Evolutionary conservation across 306 rosid species (phyloP).

Genomic region (Prunus padus): DNA sequence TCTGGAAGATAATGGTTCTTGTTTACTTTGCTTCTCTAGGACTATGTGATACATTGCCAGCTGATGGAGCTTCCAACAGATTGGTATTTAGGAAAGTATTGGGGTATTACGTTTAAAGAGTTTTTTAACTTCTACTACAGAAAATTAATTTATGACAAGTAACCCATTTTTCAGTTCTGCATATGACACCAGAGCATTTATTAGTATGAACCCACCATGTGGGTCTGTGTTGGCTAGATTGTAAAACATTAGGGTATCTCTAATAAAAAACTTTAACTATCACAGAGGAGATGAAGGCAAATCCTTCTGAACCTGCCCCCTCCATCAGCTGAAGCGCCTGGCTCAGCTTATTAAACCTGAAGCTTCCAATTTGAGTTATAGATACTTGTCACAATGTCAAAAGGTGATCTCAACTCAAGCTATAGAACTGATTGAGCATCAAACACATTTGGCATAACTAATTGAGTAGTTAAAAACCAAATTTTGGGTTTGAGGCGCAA

Average conservation of each 20-base stretch:
- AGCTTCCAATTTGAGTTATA: neutral
- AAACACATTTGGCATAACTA: neutral
- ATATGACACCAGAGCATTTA: neutral
- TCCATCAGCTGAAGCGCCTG: neutral
- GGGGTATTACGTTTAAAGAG: neutral
- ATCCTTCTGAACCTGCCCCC: neutral
- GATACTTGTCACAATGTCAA: neutral
- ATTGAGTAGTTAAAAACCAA: neutral
- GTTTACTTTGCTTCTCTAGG: neutral
- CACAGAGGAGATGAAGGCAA: too few relatives aligned
- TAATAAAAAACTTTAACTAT: too few relatives aligned
- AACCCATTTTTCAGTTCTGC: neutral
- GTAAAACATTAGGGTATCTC: neutral
- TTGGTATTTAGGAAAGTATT: neutral
- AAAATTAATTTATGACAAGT: neutral
- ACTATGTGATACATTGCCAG: neutral
- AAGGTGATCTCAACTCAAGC: neutral
- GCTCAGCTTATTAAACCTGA: neutral
- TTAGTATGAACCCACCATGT: neutral
- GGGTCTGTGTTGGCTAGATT: neutral
- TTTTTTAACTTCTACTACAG: neutral
- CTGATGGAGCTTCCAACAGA: neutral
- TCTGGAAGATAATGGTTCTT: neutral
- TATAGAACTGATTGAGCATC: neutral
- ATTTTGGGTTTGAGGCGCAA: neutral